These are phyloP conservation scores for Pythium phragmitis DNA, from an alignment of 352 stramenopile species.

Conservation along the genomic window DNA sequence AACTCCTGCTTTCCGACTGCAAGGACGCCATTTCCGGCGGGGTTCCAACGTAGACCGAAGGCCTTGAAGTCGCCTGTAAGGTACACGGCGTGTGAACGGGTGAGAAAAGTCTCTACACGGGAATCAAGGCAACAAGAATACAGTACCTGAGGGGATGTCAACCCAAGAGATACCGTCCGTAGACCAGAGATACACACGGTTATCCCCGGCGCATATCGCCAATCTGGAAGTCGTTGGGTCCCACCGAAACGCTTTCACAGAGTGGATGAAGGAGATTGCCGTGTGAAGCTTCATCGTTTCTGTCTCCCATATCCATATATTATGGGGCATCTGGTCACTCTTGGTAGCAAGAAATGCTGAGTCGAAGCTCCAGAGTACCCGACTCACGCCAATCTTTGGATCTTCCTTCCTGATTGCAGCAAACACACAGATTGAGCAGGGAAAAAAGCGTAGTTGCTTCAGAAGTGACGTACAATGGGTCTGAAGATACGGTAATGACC, in stretches of 20 bases:
- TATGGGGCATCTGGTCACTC: slow-evolving; percentile 82
- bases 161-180: slow-evolving; percentile 66
- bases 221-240: slow-evolving; percentile 47
- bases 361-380: slow-evolving; percentile 65
- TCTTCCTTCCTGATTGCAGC: slow-evolving; percentile 54
- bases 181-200: slow-evolving; percentile 74
- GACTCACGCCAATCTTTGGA: slow-evolving; percentile 68
- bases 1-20: slow-evolving; percentile 67
- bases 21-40: slow-evolving; percentile 47
- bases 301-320: slow-evolving; percentile 83
- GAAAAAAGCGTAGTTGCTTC: background rate
- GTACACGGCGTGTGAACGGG: background rate
- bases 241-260: slow-evolving; percentile 65
- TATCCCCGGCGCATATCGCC: slow-evolving; percentile 56
- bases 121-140: slow-evolving; percentile 11
- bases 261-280: slow-evolving; percentile 61
- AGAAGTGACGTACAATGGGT: slow-evolving; percentile 57
- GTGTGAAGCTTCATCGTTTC: slow-evolving; percentile 70
- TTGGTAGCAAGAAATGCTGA: slow-evolving; percentile 71
- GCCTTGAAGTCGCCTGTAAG: slow-evolving; percentile 63
- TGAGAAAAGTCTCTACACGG: background rate
- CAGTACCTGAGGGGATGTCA: slow-evolving; percentile 49
- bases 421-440: background rate
- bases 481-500: slow-evolving; percentile 55
- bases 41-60: slow-evolving; percentile 64